Evolutionary conservation across 2,329 filamentous ascomycete genomes (phyloP).

Genomic region (Fusarium sp.): DNA sequence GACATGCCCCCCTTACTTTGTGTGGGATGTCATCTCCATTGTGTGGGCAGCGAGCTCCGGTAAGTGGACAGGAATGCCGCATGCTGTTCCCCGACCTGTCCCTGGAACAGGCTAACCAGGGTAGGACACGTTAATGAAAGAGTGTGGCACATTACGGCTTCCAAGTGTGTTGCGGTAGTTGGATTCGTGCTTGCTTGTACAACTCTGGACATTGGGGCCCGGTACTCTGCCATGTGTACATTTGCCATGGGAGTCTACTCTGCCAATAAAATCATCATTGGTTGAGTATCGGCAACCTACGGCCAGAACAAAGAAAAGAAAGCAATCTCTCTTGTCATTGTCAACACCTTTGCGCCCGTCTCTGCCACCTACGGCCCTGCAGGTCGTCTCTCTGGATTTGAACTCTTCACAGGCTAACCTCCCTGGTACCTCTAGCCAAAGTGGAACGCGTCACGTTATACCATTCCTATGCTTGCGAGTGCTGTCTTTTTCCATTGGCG

Average conservation of each 20-base stretch:
- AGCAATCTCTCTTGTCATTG: neutral
- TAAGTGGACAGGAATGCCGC: slow-evolving; percentile 54
- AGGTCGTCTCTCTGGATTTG: neutral
- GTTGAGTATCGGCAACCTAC: slow-evolving; percentile 37
- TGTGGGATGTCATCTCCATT: slow-evolving; percentile 44
- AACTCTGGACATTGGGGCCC: slow-evolving; percentile 35
- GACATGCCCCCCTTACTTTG: slow-evolving; percentile 53
- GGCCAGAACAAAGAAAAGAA: neutral
- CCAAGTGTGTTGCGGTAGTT: slow-evolving; percentile 51
- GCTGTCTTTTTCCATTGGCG: neutral
- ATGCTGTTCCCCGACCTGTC: slow-evolving; percentile 35
- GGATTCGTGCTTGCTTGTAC: slow-evolving; percentile 39
- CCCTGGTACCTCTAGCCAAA: neutral
- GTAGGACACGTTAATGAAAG: neutral
- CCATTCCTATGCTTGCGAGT: neutral
- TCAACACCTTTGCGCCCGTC: neutral
- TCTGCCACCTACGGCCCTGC: neutral
- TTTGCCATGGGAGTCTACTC: slow-evolving; percentile 51
- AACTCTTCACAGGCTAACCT: neutral
- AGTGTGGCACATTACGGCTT: slow-evolving; percentile 51
- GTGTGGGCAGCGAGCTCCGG: slow-evolving; percentile 51
- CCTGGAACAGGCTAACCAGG: neutral
- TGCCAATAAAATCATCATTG: slow-evolving; percentile 55
- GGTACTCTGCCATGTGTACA: slow-evolving; percentile 47
- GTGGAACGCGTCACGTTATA: neutral